A percentile compares a stretch with the other conserved stretches of the same genome.
phyloP scores from a whole-genome alignment of 1,139 yeast species.

The Suzukiozyma palmioleophila region DNA sequence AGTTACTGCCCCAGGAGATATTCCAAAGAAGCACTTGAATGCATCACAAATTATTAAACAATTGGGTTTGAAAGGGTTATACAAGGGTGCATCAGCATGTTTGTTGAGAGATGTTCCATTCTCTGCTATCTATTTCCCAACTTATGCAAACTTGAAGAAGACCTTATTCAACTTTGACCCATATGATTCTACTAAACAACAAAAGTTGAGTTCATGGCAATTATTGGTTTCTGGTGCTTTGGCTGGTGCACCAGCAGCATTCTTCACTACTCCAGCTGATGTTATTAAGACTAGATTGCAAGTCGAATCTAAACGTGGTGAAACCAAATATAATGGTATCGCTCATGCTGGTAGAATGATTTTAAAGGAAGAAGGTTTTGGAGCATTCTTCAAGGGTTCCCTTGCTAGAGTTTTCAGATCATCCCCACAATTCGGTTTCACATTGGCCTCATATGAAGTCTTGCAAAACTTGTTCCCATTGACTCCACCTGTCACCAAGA shows the following conservation, averaged over 20 bases:
- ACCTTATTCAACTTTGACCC: slow-evolving; percentile 84
- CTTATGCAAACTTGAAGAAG: slow-evolving; percentile 89
- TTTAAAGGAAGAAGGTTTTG: slow-evolving; percentile 65
- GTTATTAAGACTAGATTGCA: slow-evolving; percentile 95
- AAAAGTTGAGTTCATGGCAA: slow-evolving; percentile 71
- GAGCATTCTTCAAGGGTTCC: slow-evolving; percentile 94
- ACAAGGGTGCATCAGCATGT: slow-evolving; percentile 92
- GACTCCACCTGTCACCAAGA: slow-evolving; percentile 43
- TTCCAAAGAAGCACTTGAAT: slow-evolving; percentile 44
- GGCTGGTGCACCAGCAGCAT: slow-evolving; percentile 98
- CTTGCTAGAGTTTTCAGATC: slow-evolving; percentile 92
- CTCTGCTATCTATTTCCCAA: slow-evolving; percentile 95
- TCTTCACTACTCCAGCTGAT: slow-evolving; percentile 92
- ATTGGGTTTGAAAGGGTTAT: slow-evolving; percentile 80
- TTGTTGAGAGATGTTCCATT: slow-evolving; percentile 93
- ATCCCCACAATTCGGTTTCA: slow-evolving; percentile 96
- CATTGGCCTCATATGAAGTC: slow-evolving; percentile 91
- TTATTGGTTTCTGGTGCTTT: slow-evolving; percentile 83
- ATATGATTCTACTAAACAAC: slow-evolving; percentile 39
- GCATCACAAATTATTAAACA: slow-evolving; percentile 75
- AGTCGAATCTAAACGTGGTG: slow-evolving; percentile 76
- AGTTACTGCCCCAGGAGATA: slow-evolving; percentile 36
- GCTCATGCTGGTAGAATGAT: slow-evolving; percentile 73
- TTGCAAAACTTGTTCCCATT: slow-evolving; percentile 50
- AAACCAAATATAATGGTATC: slow-evolving; percentile 72